Evolutionary conservation across 768 basidiomycete genomes (phyloP).

Genomic region (Hortiboletus campestris): DNA sequence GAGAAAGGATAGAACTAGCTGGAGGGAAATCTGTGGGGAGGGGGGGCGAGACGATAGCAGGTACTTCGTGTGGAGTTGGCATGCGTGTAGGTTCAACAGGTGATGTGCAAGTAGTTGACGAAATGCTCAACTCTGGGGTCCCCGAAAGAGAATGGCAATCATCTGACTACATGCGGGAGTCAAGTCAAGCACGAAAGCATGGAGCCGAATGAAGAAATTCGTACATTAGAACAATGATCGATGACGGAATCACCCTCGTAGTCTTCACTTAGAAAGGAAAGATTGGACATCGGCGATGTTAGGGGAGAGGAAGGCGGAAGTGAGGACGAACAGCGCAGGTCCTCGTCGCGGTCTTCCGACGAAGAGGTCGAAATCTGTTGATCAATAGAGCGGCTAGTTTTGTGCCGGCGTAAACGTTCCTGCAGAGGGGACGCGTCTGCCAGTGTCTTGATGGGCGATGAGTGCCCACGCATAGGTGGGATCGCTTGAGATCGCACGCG

Average conservation of each 20-base stretch:
- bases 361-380: not conserved
- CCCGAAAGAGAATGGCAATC: not conserved
- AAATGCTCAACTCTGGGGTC: conserved; percentile 15
- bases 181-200: not conserved
- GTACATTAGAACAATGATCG: conserved; percentile 31
- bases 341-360: conserved; percentile 15
- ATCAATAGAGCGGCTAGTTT: not conserved
- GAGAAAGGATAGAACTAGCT: not conserved
- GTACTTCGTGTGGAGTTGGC: not conserved
- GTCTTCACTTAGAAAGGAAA: conserved; percentile 34
- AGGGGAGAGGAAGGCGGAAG: conserved; percentile 45
- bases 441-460: conserved; percentile 21
- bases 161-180: conserved; percentile 12
- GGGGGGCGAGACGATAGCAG: not conserved
- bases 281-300: conserved; percentile 40
- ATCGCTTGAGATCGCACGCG: conserved; percentile 14
- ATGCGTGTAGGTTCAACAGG: conserved; percentile 7
- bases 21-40: not conserved
- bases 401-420: not conserved
- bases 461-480: conserved; percentile 19
- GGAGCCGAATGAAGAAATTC: conserved; percentile 10
- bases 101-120: conserved; percentile 9
- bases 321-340: conserved; percentile 20
- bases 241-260: conserved; percentile 5
- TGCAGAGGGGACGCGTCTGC: conserved; percentile 4